Evolutionary conservation across 2,329 filamentous ascomycete genomes (phyloP).

Genomic region (Colletotrichum liaoningense): DNA sequence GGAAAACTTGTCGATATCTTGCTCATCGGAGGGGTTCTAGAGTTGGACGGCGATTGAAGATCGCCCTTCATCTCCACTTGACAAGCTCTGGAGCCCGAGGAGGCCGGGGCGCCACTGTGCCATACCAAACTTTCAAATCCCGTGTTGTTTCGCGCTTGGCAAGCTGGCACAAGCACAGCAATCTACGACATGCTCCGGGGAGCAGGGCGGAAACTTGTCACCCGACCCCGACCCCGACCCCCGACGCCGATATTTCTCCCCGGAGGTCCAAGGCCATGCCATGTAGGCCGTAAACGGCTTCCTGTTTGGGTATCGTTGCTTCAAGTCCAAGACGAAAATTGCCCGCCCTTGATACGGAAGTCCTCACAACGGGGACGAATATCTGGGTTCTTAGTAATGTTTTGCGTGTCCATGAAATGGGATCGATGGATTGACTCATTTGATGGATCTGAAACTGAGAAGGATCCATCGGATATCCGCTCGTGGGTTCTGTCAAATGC

Average conservation of each 20-base stretch:
- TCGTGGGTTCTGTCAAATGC: not conserved
- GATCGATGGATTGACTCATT: not conserved
- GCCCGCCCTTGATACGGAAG: not conserved
- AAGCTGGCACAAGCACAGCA: not conserved
- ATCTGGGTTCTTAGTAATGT: not conserved
- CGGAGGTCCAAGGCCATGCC: not conserved
- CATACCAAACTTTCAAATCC: constrained; percentile 19
- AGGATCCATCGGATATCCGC: not conserved
- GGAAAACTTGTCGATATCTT: not conserved
- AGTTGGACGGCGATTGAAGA: not conserved
- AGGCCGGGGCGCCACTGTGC: not conserved
- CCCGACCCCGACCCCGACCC: not conserved
- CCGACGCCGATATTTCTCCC: not conserved
- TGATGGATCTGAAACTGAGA: not conserved
- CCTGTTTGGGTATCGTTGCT: not conserved
- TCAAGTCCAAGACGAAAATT: not conserved
- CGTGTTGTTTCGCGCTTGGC: not conserved
- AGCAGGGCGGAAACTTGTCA: not conserved
- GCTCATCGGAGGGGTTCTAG: not conserved
- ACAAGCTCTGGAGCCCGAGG: not conserved
- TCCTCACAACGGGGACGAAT: not conserved
- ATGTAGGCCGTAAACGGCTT: not conserved
- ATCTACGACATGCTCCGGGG: not conserved
- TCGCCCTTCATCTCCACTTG: not conserved
- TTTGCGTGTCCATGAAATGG: not conserved